Conservation (phyloP, 306 rosid species). For the Dryas alaskensis region DNA sequence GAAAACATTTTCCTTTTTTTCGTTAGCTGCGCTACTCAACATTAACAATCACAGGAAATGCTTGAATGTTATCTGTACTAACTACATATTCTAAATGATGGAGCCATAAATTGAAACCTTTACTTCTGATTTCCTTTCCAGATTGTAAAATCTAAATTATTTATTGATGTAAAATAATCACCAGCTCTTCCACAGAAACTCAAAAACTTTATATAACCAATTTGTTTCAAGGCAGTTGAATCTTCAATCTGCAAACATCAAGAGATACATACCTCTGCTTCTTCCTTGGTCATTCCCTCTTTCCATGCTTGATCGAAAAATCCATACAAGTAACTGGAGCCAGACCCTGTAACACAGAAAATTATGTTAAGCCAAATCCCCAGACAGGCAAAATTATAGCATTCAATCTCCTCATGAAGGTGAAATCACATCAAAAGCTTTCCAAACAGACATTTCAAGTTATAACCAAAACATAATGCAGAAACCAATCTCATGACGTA, state of each 20-base stretch:
- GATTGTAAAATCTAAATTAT: background rate
- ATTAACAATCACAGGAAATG: background rate
- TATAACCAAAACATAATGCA: background rate
- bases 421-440: background rate
- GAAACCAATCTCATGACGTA: background rate
- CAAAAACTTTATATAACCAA: background rate
- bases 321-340: constrained; percentile 94
- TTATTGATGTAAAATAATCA: background rate
- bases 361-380: constrained; percentile 15
- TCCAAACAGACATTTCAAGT: constrained; percentile 3
- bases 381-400: background rate
- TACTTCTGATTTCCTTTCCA: background rate
- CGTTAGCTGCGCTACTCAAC: background rate
- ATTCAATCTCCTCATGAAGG: background rate
- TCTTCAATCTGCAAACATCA: constrained; percentile 16
- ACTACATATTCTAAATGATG: background rate
- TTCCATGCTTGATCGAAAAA: constrained; percentile 97
- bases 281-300: constrained; percentile 96
- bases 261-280: constrained; percentile 78
- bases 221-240: constrained; percentile 4
- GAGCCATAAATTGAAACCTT: background rate
- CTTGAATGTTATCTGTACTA: background rate
- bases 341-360: constrained; percentile 67
- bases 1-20: background rate
- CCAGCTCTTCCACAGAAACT: background rate